A percentile compares a stretch with the other conserved stretches of the same genome.
phyloP scores from a whole-genome alignment of 2,329 filamentous ascomycete species.

The Microsporum audouinii region DNA sequence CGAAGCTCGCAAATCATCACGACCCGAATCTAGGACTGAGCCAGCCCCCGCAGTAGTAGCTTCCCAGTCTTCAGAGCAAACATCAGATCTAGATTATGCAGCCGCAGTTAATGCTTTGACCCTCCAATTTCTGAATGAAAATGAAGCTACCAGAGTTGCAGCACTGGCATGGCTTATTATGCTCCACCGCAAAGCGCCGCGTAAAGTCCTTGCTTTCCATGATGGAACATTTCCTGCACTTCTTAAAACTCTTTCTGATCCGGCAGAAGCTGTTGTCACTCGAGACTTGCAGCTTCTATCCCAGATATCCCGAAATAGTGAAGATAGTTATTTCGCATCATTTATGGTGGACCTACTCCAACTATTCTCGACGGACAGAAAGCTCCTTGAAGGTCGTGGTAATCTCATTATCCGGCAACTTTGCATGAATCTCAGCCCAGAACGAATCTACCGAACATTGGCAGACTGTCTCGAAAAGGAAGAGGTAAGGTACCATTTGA shows the following conservation, averaged over 20 bases:
- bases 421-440: constrained; percentile 82
- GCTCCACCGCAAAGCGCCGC: constrained; percentile 88
- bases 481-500: constrained; percentile 41
- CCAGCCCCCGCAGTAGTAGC: constrained; percentile 35
- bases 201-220: constrained; percentile 88
- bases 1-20: constrained; percentile 23
- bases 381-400: constrained; percentile 78
- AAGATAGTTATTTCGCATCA: constrained; percentile 92
- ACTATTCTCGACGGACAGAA: constrained; percentile 86
- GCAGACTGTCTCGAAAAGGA: constrained; percentile 96
- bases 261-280: constrained; percentile 88
- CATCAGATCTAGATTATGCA: constrained; percentile 77
- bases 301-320: constrained; percentile 91
- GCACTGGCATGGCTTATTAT: constrained; percentile 95
- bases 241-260: constrained; percentile 90
- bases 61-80: constrained; percentile 37
- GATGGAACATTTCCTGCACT: constrained; percentile 94
- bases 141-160: constrained; percentile 88
- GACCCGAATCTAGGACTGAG: constrained; percentile 23
- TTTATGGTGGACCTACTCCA: constrained; percentile 97
- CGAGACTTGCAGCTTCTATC: constrained; percentile 87
- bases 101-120: constrained; percentile 89
- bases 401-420: constrained; percentile 95
- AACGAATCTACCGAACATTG: constrained; percentile 88
- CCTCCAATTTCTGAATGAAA: constrained; percentile 86